Conservation (phyloP, 495 filamentous ascomycete genomes). For the Neurospora africana region DNA sequence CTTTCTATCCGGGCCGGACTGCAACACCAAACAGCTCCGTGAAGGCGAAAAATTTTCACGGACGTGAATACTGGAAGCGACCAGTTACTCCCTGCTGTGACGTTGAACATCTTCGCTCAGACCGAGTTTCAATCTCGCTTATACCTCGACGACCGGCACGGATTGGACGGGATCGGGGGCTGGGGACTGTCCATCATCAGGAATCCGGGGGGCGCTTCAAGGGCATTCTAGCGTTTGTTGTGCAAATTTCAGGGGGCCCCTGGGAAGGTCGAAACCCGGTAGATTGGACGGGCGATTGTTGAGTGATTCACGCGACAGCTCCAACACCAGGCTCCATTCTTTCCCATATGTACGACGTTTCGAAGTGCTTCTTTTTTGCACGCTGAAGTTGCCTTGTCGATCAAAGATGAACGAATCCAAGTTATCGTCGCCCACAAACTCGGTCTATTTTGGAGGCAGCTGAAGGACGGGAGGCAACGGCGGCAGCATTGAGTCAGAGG, state of each 20-base stretch:
- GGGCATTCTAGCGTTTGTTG: conserved; percentile 3
- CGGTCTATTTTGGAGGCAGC: not conserved
- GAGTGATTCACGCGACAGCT: conserved; percentile 12
- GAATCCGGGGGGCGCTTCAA: conserved; percentile 15
- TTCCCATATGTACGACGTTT: not conserved
- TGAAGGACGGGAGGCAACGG: not conserved
- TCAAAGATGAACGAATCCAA: not conserved
- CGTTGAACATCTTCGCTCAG: conserved; percentile 3
- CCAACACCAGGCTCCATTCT: not conserved
- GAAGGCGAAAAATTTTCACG: conserved; percentile 22
- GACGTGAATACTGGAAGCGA: conserved; percentile 17
- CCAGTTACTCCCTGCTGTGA: conserved; percentile 11
- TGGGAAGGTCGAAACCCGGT: conserved; percentile 4
- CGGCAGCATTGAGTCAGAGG: not conserved
- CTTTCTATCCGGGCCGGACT: not conserved
- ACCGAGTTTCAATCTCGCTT: conserved; percentile 23
- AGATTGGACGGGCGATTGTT: conserved; percentile 9
- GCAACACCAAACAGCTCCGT: not conserved
- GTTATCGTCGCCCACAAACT: not conserved
- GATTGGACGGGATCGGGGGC: conserved; percentile 9
- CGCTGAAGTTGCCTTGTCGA: not conserved
- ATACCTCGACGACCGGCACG: conserved; percentile 7
- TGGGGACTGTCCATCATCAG: conserved; percentile 5
- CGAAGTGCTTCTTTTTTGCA: not conserved
- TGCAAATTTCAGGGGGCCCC: conserved; percentile 12